phyloP scores from a whole-genome alignment of 2,329 filamentous ascomycete genomes.

The Penicillium sp. region DNA sequence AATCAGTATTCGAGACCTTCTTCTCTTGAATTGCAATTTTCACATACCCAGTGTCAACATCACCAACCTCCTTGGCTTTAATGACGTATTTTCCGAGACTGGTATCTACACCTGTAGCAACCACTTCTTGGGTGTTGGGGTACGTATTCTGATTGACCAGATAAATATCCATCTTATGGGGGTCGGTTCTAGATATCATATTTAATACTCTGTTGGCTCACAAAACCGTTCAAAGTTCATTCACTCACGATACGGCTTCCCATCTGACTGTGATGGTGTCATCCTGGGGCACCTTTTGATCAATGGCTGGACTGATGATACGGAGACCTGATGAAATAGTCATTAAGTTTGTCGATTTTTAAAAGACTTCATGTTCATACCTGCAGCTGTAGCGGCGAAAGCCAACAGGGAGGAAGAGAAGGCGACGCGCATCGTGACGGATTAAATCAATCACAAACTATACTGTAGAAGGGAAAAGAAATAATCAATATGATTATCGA shows the following conservation, averaged over 20 bases:
- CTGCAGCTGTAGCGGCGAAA: constrained; percentile 31
- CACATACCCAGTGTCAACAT: constrained; percentile 26
- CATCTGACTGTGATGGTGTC: constrained; percentile 41
- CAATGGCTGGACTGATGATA: constrained; percentile 35
- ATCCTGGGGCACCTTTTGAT: constrained; percentile 38
- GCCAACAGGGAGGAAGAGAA: constrained; percentile 25
- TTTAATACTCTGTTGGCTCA: background rate
- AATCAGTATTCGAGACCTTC: background rate
- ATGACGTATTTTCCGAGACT: constrained; percentile 38
- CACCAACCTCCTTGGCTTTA: constrained; percentile 27
- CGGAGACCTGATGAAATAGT: constrained; percentile 28
- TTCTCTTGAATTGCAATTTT: background rate
- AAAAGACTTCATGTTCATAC: constrained; percentile 17
- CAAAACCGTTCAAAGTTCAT: background rate
- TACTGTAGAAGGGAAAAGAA: background rate
- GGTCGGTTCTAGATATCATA: constrained; percentile 37
- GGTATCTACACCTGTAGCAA: constrained; percentile 39
- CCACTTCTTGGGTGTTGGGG: constrained; percentile 26
- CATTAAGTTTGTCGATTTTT: background rate
- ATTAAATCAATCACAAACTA: background rate
- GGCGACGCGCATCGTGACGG: constrained; percentile 30
- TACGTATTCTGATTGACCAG: constrained; percentile 44
- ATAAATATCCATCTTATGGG: constrained; percentile 40
- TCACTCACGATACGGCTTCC: constrained; percentile 36
- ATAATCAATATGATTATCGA: background rate